Percentiles rank a stretch among this genome's conserved stretches.
Conservation (phyloP, 1,284 basidiomycete species). For the Coriolopsis trogii region DNA sequence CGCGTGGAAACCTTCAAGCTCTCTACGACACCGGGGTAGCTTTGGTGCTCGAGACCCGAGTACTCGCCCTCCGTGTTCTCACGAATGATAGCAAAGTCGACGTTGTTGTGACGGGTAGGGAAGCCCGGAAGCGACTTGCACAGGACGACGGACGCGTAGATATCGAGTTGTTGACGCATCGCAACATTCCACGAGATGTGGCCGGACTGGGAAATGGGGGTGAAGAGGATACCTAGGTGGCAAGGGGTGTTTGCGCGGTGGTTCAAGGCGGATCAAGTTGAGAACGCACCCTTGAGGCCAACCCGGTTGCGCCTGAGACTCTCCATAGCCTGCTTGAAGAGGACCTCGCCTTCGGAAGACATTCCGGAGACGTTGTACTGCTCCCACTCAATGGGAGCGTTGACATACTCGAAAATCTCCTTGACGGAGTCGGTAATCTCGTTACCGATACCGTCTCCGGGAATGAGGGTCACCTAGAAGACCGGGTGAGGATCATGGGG, state of each 20-base stretch:
- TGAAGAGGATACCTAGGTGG: conserved; percentile 92
- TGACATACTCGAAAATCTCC: conserved; percentile 97
- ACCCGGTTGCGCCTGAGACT: conserved; percentile 96
- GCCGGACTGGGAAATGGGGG: conserved; percentile 93
- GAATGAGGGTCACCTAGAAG: conserved; percentile 88
- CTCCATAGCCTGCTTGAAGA: conserved; percentile 98
- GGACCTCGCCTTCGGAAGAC: conserved; percentile 90
- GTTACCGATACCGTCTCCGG: conserved; percentile 95
- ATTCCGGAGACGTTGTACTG: conserved; percentile 98
- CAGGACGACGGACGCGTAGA: conserved; percentile 97
- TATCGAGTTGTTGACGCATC: conserved; percentile 99
- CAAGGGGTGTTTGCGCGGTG: conserved; percentile 3
- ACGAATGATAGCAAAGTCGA: conserved; percentile 99
- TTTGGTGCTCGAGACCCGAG: conserved; percentile 98
- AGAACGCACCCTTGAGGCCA: conserved; percentile 90
- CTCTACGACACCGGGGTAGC: conserved; percentile 98
- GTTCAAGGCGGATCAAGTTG: neutral
- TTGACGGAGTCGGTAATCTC: conserved; percentile 99
- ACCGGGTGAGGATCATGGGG: conserved; percentile 24
- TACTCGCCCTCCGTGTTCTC: conserved; percentile 99
- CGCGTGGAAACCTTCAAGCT: conserved; percentile 97
- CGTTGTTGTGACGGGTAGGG: conserved; percentile 94
- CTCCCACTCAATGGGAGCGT: conserved; percentile 99
- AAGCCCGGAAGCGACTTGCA: conserved; percentile 99
- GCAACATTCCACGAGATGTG: conserved; percentile 99